Percentiles rank a stretch among this genome's conserved stretches.
Evolutionary conservation across 495 filamentous ascomycete genomes (phyloP).

Genomic region (Trichoderma orchidacearum): DNA sequence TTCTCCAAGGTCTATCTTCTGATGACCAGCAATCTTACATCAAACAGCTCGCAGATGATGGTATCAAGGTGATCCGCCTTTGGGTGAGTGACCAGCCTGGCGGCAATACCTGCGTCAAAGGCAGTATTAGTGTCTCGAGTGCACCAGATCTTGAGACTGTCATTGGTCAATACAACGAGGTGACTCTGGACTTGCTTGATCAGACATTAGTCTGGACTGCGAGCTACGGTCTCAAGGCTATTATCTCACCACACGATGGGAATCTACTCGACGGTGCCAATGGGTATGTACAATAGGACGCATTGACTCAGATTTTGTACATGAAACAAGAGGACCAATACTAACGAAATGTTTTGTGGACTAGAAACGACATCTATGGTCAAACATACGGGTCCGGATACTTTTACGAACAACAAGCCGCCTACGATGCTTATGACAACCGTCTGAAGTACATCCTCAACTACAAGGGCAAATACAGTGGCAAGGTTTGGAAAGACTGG

Average conservation of each 20-base stretch:
- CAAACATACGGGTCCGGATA: constrained; percentile 10
- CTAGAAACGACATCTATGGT: constrained; percentile 15
- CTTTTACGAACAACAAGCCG: constrained; percentile 16
- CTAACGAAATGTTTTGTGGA: neutral
- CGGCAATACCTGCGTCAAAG: constrained; percentile 9
- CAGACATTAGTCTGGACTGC: constrained; percentile 14
- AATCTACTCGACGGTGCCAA: constrained; percentile 15
- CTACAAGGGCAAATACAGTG: constrained; percentile 16
- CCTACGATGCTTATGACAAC: constrained; percentile 17
- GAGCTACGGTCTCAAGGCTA: constrained; percentile 21
- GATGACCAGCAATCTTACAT: constrained; percentile 21
- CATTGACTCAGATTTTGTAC: neutral
- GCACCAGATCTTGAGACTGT: constrained; percentile 13
- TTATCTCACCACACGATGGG: constrained; percentile 27
- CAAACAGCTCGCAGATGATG: constrained; percentile 12
- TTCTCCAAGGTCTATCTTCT: constrained; percentile 16
- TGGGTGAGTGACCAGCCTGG: constrained; percentile 14
- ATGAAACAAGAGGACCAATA: neutral
- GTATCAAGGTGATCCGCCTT: constrained; percentile 20
- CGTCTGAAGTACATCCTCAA: constrained; percentile 18
- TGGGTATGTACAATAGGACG: too few species aligned
- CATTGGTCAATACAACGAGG: constrained; percentile 17
- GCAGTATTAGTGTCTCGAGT: constrained; percentile 12
- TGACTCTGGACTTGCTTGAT: constrained; percentile 19
- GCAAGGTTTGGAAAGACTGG: constrained; percentile 18